Conservation (phyloP, 257 asterid genomes). For the Perilla frutescens region DNA sequence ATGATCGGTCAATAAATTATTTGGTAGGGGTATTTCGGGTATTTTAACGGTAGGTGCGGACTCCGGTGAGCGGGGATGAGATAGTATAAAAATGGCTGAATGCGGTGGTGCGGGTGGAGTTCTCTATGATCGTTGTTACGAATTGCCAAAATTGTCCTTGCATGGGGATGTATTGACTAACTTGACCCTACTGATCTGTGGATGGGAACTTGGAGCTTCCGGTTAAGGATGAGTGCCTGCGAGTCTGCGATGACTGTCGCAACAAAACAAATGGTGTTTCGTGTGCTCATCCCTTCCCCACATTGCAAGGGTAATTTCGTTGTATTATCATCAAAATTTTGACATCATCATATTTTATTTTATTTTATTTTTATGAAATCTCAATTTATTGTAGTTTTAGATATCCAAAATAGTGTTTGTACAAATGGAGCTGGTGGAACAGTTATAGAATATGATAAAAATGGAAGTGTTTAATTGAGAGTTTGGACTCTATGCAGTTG, state of each 20-base stretch:
- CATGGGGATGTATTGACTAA: constrained; percentile 43
- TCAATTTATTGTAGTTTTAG: no score
- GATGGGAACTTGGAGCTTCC: constrained; percentile 14
- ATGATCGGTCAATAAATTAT: constrained; percentile 21
- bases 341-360: no score
- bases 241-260: background rate
- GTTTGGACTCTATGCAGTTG: no score
- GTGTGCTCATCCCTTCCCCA: background rate
- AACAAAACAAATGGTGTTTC: background rate
- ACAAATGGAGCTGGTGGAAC: no score
- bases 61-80: constrained; percentile 35
- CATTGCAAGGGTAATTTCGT: no score
- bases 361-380: no score
- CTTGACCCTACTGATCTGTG: constrained; percentile 44
- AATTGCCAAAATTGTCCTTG: constrained; percentile 43
- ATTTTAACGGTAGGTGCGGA: constrained; percentile 12
- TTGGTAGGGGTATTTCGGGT: constrained; percentile 46
- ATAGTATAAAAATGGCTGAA: background rate
- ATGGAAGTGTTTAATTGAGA: no score
- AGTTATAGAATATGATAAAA: no score
- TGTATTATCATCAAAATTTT: no score
- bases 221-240: background rate
- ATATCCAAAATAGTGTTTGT: no score
- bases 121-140: constrained; percentile 14
- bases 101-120: constrained; percentile 25